Evolutionary conservation across 805 yeast genomes (phyloP).

Genomic region (Scheffersomyces coipomensis): DNA sequence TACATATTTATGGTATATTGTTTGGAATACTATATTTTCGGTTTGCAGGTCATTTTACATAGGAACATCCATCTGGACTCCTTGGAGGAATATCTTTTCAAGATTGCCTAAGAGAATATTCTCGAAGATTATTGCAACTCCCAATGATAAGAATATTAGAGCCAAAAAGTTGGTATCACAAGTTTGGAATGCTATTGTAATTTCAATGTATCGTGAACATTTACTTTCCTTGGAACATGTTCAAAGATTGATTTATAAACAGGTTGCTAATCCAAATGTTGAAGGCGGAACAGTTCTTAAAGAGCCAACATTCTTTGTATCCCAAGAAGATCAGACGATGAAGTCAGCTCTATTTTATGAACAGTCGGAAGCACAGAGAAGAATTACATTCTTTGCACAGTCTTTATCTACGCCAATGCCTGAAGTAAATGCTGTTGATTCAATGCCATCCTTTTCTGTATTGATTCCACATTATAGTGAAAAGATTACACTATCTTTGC

Average conservation of each 20-base stretch:
- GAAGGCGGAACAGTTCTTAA: slow-evolving; percentile 45
- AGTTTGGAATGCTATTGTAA: slow-evolving; percentile 82
- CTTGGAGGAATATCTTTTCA: slow-evolving; percentile 81
- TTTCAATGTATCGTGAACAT: slow-evolving; percentile 82
- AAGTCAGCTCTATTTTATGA: slow-evolving; percentile 56
- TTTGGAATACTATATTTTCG: slow-evolving; percentile 75
- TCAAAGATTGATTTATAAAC: slow-evolving; percentile 61
- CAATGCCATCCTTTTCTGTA: slow-evolving; percentile 84
- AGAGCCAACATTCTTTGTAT: slow-evolving; percentile 77
- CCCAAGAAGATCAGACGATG: slow-evolving; percentile 75
- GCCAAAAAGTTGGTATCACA: slow-evolving; percentile 62
- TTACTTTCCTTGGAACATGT: slow-evolving; percentile 72
- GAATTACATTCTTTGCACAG: slow-evolving; percentile 88
- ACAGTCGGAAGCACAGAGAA: slow-evolving; percentile 75
- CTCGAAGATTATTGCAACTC: slow-evolving; percentile 61
- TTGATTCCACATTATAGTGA: slow-evolving; percentile 95
- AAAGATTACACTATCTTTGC: slow-evolving; percentile 86
- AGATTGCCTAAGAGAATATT: slow-evolving; percentile 73
- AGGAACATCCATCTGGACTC: slow-evolving; percentile 85
- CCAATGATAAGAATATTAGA: slow-evolving; percentile 30
- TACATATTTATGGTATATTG: slow-evolving; percentile 82
- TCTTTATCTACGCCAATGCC: slow-evolving; percentile 85
- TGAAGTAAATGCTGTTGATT: slow-evolving; percentile 59
- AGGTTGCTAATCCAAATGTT: slow-evolving; percentile 33
- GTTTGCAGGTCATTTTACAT: slow-evolving; percentile 66